Conservation (phyloP, 1,284 basidiomycete species). For the Boletus smithii region DNA sequence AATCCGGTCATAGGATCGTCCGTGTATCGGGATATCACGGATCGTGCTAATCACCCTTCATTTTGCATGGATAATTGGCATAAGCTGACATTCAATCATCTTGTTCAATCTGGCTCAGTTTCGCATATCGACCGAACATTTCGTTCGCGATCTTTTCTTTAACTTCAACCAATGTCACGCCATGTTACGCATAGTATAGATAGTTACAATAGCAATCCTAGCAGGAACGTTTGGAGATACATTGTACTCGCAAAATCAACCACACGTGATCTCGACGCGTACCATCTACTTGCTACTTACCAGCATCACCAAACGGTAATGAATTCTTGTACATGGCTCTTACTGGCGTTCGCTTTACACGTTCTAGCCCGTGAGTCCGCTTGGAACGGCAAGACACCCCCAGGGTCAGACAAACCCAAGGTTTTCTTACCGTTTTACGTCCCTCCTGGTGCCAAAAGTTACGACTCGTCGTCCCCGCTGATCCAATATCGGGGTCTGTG, state of each 20-base stretch:
- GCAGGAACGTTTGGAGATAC: slow-evolving; percentile 12
- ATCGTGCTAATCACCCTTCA: slow-evolving; percentile 21
- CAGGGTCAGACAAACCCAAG: slow-evolving; percentile 45
- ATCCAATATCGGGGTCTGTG: slow-evolving; percentile 60
- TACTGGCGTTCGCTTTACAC: slow-evolving; percentile 9
- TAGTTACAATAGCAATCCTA: slow-evolving; percentile 36
- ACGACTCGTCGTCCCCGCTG: slow-evolving; percentile 62
- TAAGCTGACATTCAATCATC: slow-evolving; percentile 32
- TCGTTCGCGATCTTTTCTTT: slow-evolving; percentile 17
- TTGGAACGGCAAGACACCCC: slow-evolving; percentile 63
- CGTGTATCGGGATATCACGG: slow-evolving; percentile 22
- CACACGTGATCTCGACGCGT: slow-evolving; percentile 26
- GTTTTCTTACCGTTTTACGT: slow-evolving; percentile 66
- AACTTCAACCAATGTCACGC: slow-evolving; percentile 24
- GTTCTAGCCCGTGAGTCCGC: slow-evolving; percentile 39
- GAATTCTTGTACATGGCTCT: slow-evolving; percentile 10
- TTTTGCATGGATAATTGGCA: slow-evolving; percentile 30
- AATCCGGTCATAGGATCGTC: slow-evolving; percentile 51
- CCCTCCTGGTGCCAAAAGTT: slow-evolving; percentile 65
- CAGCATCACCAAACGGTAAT: slow-evolving; percentile 9
- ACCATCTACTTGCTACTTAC: too few relatives aligned
- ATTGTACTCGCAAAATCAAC: slow-evolving; percentile 17
- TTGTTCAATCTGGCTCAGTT: slow-evolving; percentile 26
- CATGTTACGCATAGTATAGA: slow-evolving; percentile 36
- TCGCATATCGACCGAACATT: slow-evolving; percentile 31